A percentile compares a stretch with the other conserved stretches of the same genome.
Conservation (phyloP, 306 rosid species). For the Astragalus glycyphyllos region DNA sequence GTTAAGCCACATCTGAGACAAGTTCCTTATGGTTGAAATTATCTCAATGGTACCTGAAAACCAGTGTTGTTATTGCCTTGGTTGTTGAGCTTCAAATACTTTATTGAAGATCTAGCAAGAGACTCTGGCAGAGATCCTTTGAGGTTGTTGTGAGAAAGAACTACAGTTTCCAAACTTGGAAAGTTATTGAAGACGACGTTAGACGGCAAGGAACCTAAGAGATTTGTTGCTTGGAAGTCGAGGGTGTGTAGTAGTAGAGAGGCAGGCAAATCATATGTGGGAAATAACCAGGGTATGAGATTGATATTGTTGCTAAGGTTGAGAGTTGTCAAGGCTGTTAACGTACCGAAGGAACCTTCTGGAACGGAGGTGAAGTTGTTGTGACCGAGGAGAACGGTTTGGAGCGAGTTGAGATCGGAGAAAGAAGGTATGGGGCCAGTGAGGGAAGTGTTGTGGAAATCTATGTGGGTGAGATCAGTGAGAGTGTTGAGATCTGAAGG, state of each 20-base stretch:
- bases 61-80: neutral
- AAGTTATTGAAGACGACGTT: neutral
- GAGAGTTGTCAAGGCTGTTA: slow-evolving; percentile 55
- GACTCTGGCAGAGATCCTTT: neutral
- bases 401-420: slow-evolving; percentile 49
- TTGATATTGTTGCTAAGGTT: slow-evolving; percentile 49
- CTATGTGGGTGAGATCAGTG: neutral
- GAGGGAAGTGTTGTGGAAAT: neutral
- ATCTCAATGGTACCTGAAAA: neutral
- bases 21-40: too few species aligned
- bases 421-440: neutral
- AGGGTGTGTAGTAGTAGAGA: slow-evolving; percentile 51
- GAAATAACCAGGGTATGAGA: slow-evolving; percentile 60
- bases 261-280: slow-evolving; percentile 53
- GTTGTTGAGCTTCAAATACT: neutral
- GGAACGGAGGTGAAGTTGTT: slow-evolving; percentile 74
- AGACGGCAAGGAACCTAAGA: slow-evolving; percentile 42
- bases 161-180: neutral
- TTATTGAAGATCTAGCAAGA: neutral
- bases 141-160: neutral
- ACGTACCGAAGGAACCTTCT: slow-evolving; percentile 46
- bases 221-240: slow-evolving; percentile 47
- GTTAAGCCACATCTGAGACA: too few species aligned
- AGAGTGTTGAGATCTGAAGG: neutral
- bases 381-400: slow-evolving; percentile 42